phyloP scores from a whole-genome alignment of 805 yeast genomes.

The Dipodascopsis uninucleata region DNA sequence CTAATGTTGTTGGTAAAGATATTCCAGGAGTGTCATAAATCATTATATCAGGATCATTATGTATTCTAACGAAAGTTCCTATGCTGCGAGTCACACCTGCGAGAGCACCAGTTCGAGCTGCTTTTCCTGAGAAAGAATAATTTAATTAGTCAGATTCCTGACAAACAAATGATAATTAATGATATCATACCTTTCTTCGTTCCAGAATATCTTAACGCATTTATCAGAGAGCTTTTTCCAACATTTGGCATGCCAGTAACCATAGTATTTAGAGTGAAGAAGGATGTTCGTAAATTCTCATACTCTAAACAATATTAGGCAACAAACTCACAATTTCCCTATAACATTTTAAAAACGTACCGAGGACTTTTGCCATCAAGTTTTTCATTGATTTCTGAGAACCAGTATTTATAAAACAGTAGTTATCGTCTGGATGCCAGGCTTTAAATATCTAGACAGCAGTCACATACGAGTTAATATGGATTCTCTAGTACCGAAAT shows the following conservation, averaged over 20 bases:
- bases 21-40: constrained; percentile 94
- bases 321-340: constrained; percentile 42
- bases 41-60: constrained; percentile 57
- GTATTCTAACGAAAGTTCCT: constrained; percentile 67
- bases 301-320: constrained; percentile 3
- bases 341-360: constrained; percentile 48
- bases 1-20: constrained; percentile 67
- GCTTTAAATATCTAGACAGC: constrained; percentile 34
- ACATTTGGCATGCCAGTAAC: constrained; percentile 96
- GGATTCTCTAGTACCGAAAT: not conserved
- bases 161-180: not conserved
- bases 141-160: constrained; percentile 22
- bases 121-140: constrained; percentile 45
- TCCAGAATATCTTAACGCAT: constrained; percentile 57
- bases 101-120: constrained; percentile 76
- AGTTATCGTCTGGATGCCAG: constrained; percentile 52
- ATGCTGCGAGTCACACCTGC: constrained; percentile 88
- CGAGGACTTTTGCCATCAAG: constrained; percentile 47
- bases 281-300: constrained; percentile 48
- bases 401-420: constrained; percentile 58
- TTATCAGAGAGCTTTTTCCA: constrained; percentile 89
- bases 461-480: not conserved
- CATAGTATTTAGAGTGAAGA: constrained; percentile 72
- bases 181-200: constrained; percentile 14
- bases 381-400: constrained; percentile 47